Evolutionary conservation across 108 stramenopile species (phyloP), one percentile per base, ranked within the genome.

Genomic region (Pseudonitzschia multiseries): DNA sequence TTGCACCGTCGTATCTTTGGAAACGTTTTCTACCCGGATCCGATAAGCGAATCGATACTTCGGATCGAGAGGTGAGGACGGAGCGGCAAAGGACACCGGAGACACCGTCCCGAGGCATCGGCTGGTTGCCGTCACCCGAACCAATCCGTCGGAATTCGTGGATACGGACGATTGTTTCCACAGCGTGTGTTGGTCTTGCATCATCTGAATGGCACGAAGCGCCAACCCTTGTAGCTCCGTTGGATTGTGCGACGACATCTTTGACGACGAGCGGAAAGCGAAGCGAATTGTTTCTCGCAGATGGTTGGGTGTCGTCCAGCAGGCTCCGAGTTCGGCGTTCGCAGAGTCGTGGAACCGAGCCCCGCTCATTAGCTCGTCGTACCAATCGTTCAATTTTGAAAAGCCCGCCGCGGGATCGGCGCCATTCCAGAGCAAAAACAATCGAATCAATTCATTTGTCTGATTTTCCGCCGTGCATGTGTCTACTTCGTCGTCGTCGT

Each of bases 41-140:
- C 86, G 67, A 69, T 87, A 87, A 31, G 78, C 74, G 70, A 84
- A 87, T 57, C 80, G 66, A 41, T 78, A 73, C 57, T 80, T 84
- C 17, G 74, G 52, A 26, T 0, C 33, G 24, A 57, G 67, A n/a
- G 48, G 73, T 4, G 69, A 36, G 33, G 29, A 41, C 13, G 52
- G 24, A 24, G 54, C 26, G 21, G 72, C 48, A 29, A 74, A 26
- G 28, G 44, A 62, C 48, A 53, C 43, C 20, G 73, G 57, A 4
- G 67, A 44, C 18, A 75, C 63, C 18, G 40, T 69, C 3, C 76
- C 77, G 20, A 84, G 75, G 41, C 65, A 81, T 46, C 70, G 76
- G 44, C 70, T 75, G 17, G 71, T 73, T 1, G 79, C 67, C 31
- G 74, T 71, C 26, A 72, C 70, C 46, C 65, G 63, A 31, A 75